These are phyloP conservation scores for Waitea zeae DNA, from an alignment of 1,284 basidiomycete genomes.

Conservation along the genomic window DNA sequence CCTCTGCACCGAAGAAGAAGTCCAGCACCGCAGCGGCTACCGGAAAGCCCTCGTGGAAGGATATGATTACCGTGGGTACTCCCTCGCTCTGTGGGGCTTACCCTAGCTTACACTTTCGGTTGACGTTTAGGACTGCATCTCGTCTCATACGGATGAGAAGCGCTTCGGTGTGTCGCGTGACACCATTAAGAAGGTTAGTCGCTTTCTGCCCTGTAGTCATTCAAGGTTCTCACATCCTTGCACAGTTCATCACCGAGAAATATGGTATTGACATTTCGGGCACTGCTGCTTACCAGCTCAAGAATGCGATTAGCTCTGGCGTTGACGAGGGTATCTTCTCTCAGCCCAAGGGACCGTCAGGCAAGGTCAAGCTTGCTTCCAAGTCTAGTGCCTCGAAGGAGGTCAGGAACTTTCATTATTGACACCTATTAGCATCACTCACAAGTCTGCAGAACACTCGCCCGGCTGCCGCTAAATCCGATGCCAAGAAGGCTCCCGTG, in stretches of 20 bases:
- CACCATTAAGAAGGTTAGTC: conserved; percentile 59
- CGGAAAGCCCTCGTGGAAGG: conserved; percentile 40
- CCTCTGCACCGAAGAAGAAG: conserved; percentile 16
- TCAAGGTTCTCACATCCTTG: conserved; percentile 2
- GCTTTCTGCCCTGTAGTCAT: conserved; percentile 1
- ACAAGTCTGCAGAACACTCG: no score
- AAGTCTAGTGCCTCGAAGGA: conserved; percentile 36
- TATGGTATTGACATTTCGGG: conserved; percentile 45
- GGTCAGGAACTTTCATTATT: no score
- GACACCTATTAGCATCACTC: no score
- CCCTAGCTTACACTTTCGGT: no score
- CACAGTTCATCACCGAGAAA: conserved; percentile 55
- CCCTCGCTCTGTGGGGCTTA: no score
- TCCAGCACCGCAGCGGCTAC: conserved; percentile 21
- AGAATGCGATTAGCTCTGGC: conserved; percentile 54
- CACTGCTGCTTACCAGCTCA: conserved; percentile 45
- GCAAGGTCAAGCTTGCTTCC: conserved; percentile 55
- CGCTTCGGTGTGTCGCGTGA: conserved; percentile 60
- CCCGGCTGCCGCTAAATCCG: no score
- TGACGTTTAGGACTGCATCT: no score
- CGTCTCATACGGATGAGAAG: conserved; percentile 36
- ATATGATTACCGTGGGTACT: conserved; percentile 34
- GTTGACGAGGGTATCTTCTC: conserved; percentile 42
- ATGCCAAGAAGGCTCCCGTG: no score
- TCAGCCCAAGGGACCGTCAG: conserved; percentile 59